Evolutionary conservation across 768 basidiomycete genomes (phyloP).

Genomic region (Auricularia sp.): DNA sequence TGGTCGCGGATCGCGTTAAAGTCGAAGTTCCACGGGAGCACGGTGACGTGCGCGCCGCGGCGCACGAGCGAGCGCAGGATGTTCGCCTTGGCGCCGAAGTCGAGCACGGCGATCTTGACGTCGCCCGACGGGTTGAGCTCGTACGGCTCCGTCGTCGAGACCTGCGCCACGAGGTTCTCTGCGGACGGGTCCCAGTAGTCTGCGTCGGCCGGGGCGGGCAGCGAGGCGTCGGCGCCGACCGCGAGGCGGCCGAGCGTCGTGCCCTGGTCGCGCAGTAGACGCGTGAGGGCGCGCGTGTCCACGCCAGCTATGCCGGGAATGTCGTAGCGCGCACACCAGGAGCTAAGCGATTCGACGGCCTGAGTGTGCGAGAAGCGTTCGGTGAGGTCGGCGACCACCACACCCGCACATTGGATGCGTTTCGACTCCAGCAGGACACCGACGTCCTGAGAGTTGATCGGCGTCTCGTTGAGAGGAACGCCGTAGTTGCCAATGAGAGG

Average conservation of each 20-base stretch:
- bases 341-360: constrained; percentile 83
- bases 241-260: constrained; percentile 91
- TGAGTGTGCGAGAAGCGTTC: constrained; percentile 91
- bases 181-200: constrained; percentile 89
- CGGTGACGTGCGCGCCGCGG: constrained; percentile 85
- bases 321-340: constrained; percentile 85
- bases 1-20: constrained; percentile 86
- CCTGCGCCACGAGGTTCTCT: constrained; percentile 91
- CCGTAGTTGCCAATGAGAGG: constrained; percentile 99
- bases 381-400: constrained; percentile 91
- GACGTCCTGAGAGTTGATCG: constrained; percentile 63
- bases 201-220: constrained; percentile 45
- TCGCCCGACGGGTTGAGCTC: constrained; percentile 78
- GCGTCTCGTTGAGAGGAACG: constrained; percentile 72
- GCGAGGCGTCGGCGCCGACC: constrained; percentile 58
- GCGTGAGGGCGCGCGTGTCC: constrained; percentile 94
- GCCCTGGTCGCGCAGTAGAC: constrained; percentile 88
- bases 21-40: constrained; percentile 95
- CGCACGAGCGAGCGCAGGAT: constrained; percentile 87
- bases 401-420: constrained; percentile 81
- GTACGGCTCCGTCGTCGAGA: constrained; percentile 78
- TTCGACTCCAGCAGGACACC: constrained; percentile 85
- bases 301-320: constrained; percentile 94
- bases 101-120: constrained; percentile 88
- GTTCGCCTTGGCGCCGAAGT: constrained; percentile 97